Conservation (phyloP, 202 grass and related monocot genomes). For the Zizania palustris region DNA sequence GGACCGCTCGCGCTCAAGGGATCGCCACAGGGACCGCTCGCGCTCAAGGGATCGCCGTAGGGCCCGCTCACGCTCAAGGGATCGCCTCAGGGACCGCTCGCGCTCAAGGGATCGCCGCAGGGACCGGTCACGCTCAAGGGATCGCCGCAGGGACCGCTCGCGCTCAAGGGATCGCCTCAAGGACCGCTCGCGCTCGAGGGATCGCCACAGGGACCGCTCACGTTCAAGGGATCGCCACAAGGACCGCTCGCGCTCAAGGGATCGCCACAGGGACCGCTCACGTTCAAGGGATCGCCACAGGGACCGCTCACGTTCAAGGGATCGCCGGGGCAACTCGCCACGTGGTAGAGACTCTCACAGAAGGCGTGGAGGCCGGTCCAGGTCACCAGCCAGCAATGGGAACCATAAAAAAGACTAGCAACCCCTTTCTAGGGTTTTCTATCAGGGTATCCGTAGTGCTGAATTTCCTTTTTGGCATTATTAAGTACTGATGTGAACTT, state of each 20-base stretch:
- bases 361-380: slow-evolving; percentile 41
- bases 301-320: slow-evolving; percentile 46
- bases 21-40: slow-evolving; percentile 30
- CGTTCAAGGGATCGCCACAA: slow-evolving; percentile 54
- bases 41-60: slow-evolving; percentile 31
- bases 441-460: background rate
- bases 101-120: slow-evolving; percentile 45
- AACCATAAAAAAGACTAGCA: slow-evolving; percentile 42
- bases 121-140: slow-evolving; percentile 43
- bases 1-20: slow-evolving; percentile 54
- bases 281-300: slow-evolving; percentile 45
- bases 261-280: slow-evolving; percentile 46
- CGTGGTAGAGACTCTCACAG: slow-evolving; percentile 44
- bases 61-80: slow-evolving; percentile 48
- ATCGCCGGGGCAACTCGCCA: slow-evolving; percentile 40
- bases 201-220: slow-evolving; percentile 44
- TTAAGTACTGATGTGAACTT: slow-evolving; percentile 13
- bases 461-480: background rate
- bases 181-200: slow-evolving; percentile 50
- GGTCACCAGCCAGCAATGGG: slow-evolving; percentile 40
- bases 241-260: slow-evolving; percentile 49
- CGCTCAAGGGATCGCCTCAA: slow-evolving; percentile 51
- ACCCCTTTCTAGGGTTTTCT: background rate
- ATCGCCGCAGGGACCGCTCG: slow-evolving; percentile 17
- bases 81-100: slow-evolving; percentile 45